A percentile compares a stretch with the other conserved stretches of the same genome.
These are phyloP conservation scores for Hypoxylon fragiforme DNA, from an alignment of 495 filamentous ascomycete genomes.

Conservation along the genomic window DNA sequence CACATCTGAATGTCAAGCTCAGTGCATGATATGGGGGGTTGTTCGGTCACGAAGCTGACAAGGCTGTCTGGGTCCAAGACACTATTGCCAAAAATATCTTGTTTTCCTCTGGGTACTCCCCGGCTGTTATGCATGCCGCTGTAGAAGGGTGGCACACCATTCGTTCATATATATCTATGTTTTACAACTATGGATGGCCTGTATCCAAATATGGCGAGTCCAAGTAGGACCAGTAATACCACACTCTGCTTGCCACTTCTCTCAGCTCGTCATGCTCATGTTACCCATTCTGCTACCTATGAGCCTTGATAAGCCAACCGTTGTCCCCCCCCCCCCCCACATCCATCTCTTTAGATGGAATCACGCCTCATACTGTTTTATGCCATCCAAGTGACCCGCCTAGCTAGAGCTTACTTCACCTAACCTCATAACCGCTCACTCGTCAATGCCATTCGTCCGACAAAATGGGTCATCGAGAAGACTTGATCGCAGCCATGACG, in stretches of 20 bases:
- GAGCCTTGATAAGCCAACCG: slow-evolving; percentile 6
- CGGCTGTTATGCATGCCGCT: no score
- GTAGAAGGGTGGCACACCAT: slow-evolving; percentile 1
- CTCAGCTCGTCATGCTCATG: not conserved
- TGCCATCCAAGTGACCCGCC: not conserved
- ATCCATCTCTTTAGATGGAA: no score
- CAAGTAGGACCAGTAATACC: slow-evolving; percentile 11
- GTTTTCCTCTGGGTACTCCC: not conserved
- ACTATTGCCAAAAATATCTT: not conserved
- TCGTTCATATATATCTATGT: slow-evolving; percentile 6
- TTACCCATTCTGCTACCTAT: not conserved
- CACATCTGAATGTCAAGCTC: slow-evolving; percentile 4
- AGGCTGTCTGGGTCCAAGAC: not conserved
- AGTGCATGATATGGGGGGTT: slow-evolving; percentile 1
- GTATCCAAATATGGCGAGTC: slow-evolving; percentile 1
- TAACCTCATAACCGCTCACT: slow-evolving; percentile 4
- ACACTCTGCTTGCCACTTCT: not conserved
- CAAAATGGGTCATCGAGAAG: slow-evolving; percentile 30
- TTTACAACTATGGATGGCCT: slow-evolving; percentile 5
- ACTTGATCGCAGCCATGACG: slow-evolving; percentile 27
- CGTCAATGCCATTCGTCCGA: not conserved
- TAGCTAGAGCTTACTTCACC: slow-evolving; percentile 10
- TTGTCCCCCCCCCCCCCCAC: not conserved
- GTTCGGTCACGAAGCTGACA: slow-evolving; percentile 23
- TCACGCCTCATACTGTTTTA: not conserved